Conservation (phyloP, 305 asterid species). For the Solanum aculeatissimum region DNA sequence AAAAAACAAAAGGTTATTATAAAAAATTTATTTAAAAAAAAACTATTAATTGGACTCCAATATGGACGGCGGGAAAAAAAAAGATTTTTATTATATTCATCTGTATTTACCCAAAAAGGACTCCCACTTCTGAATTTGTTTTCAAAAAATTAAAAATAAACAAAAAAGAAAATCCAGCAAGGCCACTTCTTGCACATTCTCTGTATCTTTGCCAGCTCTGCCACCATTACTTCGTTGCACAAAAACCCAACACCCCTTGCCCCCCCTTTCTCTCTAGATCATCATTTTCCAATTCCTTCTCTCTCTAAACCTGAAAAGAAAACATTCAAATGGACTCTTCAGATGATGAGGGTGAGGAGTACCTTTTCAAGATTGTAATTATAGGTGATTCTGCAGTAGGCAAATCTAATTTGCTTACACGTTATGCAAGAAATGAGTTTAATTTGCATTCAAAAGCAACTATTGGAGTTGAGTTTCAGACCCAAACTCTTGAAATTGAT, state of each 20-base stretch:
- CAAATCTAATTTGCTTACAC: conserved; percentile 56
- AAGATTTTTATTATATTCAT: not conserved
- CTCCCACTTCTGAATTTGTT: not conserved
- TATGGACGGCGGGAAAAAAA: too few species aligned
- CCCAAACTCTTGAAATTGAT: conserved; percentile 58
- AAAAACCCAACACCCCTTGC: not conserved
- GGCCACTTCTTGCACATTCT: not conserved
- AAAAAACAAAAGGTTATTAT: not conserved
- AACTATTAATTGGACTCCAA: too few species aligned
- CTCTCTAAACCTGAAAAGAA: not conserved
- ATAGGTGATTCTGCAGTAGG: conserved; percentile 80
- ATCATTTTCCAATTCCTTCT: not conserved
- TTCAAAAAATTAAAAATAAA: not conserved
- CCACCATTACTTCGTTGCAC: not conserved
- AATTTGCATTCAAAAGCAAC: conserved; percentile 62
- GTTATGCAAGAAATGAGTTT: conserved; percentile 79
- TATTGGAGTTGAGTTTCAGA: conserved; percentile 74
- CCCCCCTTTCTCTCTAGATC: not conserved
- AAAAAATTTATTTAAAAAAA: not conserved
- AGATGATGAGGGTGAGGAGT: conserved; percentile 75
- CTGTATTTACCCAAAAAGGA: not conserved
- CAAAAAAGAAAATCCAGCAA: not conserved
- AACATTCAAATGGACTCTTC: conserved; percentile 28
- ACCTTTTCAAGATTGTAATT: conserved; percentile 60
- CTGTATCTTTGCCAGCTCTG: not conserved